A percentile compares a stretch with the other conserved stretches of the same genome.
Conservation (phyloP, 2,329 filamentous ascomycete genomes). For the Penicillium sp. region DNA sequence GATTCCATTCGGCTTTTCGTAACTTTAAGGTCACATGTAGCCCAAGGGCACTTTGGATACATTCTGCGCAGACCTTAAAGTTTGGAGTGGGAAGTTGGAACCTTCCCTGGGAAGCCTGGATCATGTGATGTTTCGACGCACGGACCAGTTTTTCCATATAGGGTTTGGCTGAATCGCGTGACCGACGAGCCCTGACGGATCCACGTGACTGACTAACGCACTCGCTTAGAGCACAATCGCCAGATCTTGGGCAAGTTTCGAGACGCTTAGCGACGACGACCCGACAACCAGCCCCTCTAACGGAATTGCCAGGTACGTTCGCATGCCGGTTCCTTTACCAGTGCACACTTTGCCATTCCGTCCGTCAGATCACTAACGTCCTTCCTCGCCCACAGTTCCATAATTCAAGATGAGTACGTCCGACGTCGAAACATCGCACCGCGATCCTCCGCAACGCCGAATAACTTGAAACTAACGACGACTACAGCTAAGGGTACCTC, state of each 20-base stretch:
- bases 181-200: constrained; percentile 32
- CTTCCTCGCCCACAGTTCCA: constrained; percentile 38
- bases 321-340: constrained; percentile 14
- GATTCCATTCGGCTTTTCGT: too few species aligned
- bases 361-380: constrained; percentile 25
- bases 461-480: constrained; percentile 44
- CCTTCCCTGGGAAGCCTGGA: fast-evolving
- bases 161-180: constrained; percentile 22
- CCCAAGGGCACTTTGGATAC: too few species aligned
- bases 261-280: constrained; percentile 46
- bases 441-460: constrained; percentile 24
- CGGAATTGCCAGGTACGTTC: constrained; percentile 44
- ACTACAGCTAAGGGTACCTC: constrained; percentile 66
- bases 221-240: constrained; percentile 41
- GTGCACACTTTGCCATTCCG: constrained; percentile 1
- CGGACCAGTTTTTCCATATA: not conserved
- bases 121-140: not conserved
- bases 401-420: constrained; percentile 59
- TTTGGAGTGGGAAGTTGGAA: too few species aligned
- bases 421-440: constrained; percentile 28
- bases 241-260: constrained; percentile 37
- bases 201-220: constrained; percentile 30
- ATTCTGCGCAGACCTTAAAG: not conserved
- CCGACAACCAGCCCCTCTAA: constrained; percentile 46
- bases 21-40: too few species aligned